Evolutionary conservation across 2,329 filamentous ascomycete species (phyloP), one percentile per base, ranked within the genome.

Genomic region (Catunica adiposa): DNA sequence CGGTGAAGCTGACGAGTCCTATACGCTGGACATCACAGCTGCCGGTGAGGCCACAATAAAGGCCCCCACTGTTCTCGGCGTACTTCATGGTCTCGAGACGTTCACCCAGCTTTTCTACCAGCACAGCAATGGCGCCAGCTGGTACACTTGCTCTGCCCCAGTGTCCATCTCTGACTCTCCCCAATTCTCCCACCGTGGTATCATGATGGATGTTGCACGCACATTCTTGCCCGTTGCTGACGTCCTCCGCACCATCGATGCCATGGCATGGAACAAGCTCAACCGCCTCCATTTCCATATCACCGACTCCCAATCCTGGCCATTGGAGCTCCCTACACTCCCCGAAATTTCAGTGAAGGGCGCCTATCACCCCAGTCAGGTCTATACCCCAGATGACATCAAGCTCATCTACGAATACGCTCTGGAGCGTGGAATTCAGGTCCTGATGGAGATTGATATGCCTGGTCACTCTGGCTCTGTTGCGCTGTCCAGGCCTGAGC

Each of bases 251-350:
- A 86, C 82, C 54, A 85, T 95, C 61, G 85, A 94, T 64, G 84
- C 80, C 42, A 69, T 85, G 61, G 72, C 84, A 1, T 88, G 80
- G 76, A 87, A 82, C 71, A 92, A 94, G 71, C 77, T 92, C 73
- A 92, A 92, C 69, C 75, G 81, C 4, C 74, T 94, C 56, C 87
- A 92, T 67, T 71, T 90, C 55, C 87, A 94, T 70, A 75, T 83
- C 57, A 92, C 86, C 3, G 87, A 94, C 67, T 81, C 83, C 15
- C 87, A 94, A 67, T 86, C 86, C 3, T 94, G 87, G 84, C 88
- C 88, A 0, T 72, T 94, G 23, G 86, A 88, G 61, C 82, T 94
- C 52, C 84, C 86, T 1, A 68, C 83, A 1, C 68, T 94, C 59
- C 84, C 88, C 2, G 76, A 83, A 58, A 72, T 94, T 1, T 75